Percentiles rank a stretch among this genome's conserved stretches.
These are phyloP conservation scores for Elongisporangium prolatum DNA, from an alignment of 352 stramenopile species.

Conservation along the genomic window DNA sequence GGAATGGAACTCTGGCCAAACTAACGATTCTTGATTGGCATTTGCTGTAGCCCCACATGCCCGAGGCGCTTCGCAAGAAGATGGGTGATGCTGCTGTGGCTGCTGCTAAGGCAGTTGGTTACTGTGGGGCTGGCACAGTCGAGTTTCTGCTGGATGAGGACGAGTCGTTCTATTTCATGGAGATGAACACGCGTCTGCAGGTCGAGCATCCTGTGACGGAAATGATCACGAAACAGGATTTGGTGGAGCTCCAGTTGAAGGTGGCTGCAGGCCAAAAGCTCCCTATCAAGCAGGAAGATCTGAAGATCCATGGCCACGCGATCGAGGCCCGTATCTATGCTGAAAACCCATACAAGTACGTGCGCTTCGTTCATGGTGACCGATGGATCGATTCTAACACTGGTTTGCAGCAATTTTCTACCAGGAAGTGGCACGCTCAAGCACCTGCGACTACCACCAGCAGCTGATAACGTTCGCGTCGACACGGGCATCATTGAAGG, in stretches of 20 bases:
- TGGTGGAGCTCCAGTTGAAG: slow-evolving; percentile 94
- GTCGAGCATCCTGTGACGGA: slow-evolving; percentile 92
- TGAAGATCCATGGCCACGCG: slow-evolving; percentile 86
- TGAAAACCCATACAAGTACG: slow-evolving; percentile 90
- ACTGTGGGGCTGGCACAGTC: slow-evolving; percentile 91
- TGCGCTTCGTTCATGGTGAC: slow-evolving; percentile 8
- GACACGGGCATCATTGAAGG: slow-evolving; percentile 88
- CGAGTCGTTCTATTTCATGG: slow-evolving; percentile 94
- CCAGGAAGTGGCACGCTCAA: slow-evolving; percentile 86
- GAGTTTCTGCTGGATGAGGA: slow-evolving; percentile 92
- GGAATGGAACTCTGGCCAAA: neutral
- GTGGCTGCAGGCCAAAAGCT: slow-evolving; percentile 90
- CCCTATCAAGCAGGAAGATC: slow-evolving; percentile 84
- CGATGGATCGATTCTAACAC: slow-evolving; percentile 3
- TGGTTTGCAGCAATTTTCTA: slow-evolving; percentile 77
- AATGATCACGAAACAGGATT: slow-evolving; percentile 84
- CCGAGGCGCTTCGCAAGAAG: slow-evolving; percentile 69
- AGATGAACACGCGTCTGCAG: slow-evolving; percentile 96
- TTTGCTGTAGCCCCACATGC: slow-evolving; percentile 61
- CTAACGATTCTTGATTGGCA: neutral
- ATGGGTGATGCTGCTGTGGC: slow-evolving; percentile 88
- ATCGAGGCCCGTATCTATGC: slow-evolving; percentile 94
- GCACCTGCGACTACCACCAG: slow-evolving; percentile 71
- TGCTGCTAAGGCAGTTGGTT: slow-evolving; percentile 88
- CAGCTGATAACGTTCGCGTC: slow-evolving; percentile 75